phyloP scores from a whole-genome alignment of 768 basidiomycete genomes.

The Psilocybe cyanescens region DNA sequence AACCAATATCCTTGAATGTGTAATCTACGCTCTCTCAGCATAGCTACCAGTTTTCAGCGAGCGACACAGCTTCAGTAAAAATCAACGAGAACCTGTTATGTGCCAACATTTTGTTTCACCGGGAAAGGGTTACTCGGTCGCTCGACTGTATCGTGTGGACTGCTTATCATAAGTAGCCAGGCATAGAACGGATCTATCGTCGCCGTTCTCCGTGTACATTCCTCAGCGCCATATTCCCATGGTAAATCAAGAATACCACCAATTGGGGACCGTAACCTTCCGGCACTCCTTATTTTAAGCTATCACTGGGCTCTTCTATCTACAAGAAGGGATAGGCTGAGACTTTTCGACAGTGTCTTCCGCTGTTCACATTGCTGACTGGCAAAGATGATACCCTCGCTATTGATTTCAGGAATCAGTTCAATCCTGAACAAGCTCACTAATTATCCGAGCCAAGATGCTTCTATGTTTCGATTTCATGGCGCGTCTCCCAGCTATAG shows the following conservation, averaged over 20 bases:
- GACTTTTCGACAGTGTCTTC: background rate
- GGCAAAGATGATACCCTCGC: background rate
- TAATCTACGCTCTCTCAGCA: too few species aligned
- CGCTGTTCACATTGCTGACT: background rate
- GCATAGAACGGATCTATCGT: background rate
- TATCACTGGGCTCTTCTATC: slow-evolving; percentile 2
- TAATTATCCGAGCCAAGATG: background rate
- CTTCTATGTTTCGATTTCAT: background rate
- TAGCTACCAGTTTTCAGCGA: too few species aligned
- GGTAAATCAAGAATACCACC: slow-evolving; percentile 1
- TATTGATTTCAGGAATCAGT: background rate
- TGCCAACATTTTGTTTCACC: background rate
- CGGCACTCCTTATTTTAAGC: slow-evolving; percentile 9
- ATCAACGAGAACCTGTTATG: background rate
- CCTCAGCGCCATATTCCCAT: slow-evolving; percentile 5
- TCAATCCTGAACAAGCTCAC: background rate
- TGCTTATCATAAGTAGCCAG: background rate
- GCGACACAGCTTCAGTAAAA: too few species aligned
- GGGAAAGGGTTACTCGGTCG: background rate
- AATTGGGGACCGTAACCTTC: slow-evolving; percentile 1
- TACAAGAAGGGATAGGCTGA: slow-evolving; percentile 1
- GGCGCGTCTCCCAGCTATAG: background rate
- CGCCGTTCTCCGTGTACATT: background rate
- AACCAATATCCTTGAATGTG: too few species aligned
- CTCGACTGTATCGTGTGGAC: background rate